A percentile compares a stretch with the other conserved stretches of the same genome.
These are phyloP conservation scores for Gnaphalium uliginosum DNA, from an alignment of 129 eudicot species.

Conservation along the genomic window DNA sequence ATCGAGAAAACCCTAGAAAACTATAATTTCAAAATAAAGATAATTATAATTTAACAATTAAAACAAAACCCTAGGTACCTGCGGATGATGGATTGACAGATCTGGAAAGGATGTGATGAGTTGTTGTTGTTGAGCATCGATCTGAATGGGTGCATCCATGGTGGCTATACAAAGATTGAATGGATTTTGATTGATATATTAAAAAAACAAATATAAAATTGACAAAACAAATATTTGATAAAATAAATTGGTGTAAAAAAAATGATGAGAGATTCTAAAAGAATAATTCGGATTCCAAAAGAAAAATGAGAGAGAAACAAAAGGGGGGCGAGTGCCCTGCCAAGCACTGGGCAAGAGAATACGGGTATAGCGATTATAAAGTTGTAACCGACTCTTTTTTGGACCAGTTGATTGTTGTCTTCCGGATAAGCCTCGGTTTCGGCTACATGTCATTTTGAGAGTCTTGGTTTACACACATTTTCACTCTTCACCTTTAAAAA, in stretches of 20 bases:
- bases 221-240: neutral
- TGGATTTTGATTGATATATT: constrained; percentile 1
- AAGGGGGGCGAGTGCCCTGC: constrained; percentile 9
- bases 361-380: no score
- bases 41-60: neutral
- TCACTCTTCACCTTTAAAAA: no score
- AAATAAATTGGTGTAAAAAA: neutral
- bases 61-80: neutral
- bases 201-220: neutral
- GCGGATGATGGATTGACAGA: constrained; percentile 47
- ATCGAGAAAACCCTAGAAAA: neutral
- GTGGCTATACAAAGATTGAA: constrained; percentile 6
- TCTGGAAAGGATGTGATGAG: constrained; percentile 38
- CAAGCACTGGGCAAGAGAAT: neutral
- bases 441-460: no score
- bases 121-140: constrained; percentile 48
- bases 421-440: no score
- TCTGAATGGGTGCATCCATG: constrained; percentile 54
- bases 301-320: neutral
- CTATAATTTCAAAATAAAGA: neutral
- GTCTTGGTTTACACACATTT: no score
- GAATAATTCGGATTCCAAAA: constrained; percentile 8
- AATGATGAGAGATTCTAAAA: neutral
- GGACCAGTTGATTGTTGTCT: no score
- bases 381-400: no score